phyloP scores from a whole-genome alignment of 352 stramenopile species.

The Peronospora belbahrii region DNA sequence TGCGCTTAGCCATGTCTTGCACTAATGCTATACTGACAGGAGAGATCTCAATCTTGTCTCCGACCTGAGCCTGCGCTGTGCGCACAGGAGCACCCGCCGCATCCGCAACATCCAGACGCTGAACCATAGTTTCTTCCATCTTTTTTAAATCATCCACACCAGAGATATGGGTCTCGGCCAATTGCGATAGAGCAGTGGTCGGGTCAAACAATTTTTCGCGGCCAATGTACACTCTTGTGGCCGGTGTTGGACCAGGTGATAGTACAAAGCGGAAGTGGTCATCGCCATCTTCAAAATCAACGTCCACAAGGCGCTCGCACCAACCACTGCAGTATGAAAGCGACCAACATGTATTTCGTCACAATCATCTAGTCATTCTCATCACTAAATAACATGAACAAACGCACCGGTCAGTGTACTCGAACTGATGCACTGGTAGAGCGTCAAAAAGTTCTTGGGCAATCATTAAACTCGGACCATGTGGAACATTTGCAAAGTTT shows the following conservation, averaged over 20 bases:
- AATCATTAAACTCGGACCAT: constrained; percentile 83
- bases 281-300: constrained; percentile 68
- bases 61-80: constrained; percentile 49
- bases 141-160: constrained; percentile 23
- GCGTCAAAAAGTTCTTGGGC: constrained; percentile 94
- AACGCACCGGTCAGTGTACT: constrained; percentile 84
- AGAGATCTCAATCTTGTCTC: constrained; percentile 91
- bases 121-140: constrained; percentile 18
- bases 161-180: constrained; percentile 22
- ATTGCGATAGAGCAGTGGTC: constrained; percentile 18
- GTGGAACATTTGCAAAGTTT: constrained; percentile 70
- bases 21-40: constrained; percentile 86
- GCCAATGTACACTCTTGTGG: constrained; percentile 85
- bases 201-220: constrained; percentile 76
- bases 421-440: constrained; percentile 91
- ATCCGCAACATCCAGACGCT: constrained; percentile 50
- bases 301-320: constrained; percentile 92
- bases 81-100: constrained; percentile 32
- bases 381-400: background rate
- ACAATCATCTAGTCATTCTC: background rate
- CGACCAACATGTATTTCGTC: too few species aligned
- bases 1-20: constrained; percentile 87
- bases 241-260: constrained; percentile 86
- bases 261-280: constrained; percentile 92
- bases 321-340: constrained; percentile 67